Evolutionary conservation across 2,329 filamentous ascomycete species (phyloP).

Genomic region (Fusarium sp.): DNA sequence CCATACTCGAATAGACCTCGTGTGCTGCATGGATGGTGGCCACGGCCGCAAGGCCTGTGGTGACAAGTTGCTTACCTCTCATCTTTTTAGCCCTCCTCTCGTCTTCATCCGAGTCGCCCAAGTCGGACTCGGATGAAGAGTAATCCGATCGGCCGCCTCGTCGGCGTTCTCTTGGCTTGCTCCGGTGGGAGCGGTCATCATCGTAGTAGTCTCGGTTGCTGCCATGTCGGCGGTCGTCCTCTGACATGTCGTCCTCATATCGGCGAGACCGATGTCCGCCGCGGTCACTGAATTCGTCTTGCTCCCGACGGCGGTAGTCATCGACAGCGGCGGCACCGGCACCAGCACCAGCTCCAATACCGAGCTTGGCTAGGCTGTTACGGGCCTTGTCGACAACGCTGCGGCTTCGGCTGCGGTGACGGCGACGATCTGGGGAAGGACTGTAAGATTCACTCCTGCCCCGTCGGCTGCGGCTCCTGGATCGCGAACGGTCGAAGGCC

Average conservation of each 20-base stretch:
- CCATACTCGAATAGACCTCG: slow-evolving; percentile 65
- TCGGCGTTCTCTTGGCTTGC: slow-evolving; percentile 52
- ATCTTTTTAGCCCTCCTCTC: slow-evolving; percentile 63
- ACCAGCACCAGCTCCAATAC: slow-evolving; percentile 61
- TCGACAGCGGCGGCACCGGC: slow-evolving; percentile 50
- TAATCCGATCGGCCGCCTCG: slow-evolving; percentile 56
- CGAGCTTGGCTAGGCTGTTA: slow-evolving; percentile 67
- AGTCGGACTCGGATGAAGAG: slow-evolving; percentile 60
- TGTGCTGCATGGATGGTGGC: slow-evolving; percentile 68
- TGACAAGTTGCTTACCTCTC: slow-evolving; percentile 68
- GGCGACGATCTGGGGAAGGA: slow-evolving; percentile 57
- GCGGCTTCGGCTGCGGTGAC: slow-evolving; percentile 63
- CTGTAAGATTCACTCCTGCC: slow-evolving; percentile 57
- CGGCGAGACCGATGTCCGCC: slow-evolving; percentile 51
- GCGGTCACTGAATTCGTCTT: slow-evolving; percentile 56
- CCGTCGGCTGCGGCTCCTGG: slow-evolving; percentile 61
- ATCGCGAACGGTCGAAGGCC: slow-evolving; percentile 62
- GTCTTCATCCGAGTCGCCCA: slow-evolving; percentile 66
- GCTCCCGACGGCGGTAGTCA: slow-evolving; percentile 51
- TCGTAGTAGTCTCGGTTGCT: slow-evolving; percentile 56
- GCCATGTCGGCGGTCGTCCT: slow-evolving; percentile 55
- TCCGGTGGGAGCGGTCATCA: slow-evolving; percentile 55
- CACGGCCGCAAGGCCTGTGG: slow-evolving; percentile 63
- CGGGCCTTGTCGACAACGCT: slow-evolving; percentile 70
- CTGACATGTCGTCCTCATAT: slow-evolving; percentile 56